Evolutionary conservation across 2,329 filamentous ascomycete species (phyloP).

Genomic region (Paradendryphiella salina): DNA sequence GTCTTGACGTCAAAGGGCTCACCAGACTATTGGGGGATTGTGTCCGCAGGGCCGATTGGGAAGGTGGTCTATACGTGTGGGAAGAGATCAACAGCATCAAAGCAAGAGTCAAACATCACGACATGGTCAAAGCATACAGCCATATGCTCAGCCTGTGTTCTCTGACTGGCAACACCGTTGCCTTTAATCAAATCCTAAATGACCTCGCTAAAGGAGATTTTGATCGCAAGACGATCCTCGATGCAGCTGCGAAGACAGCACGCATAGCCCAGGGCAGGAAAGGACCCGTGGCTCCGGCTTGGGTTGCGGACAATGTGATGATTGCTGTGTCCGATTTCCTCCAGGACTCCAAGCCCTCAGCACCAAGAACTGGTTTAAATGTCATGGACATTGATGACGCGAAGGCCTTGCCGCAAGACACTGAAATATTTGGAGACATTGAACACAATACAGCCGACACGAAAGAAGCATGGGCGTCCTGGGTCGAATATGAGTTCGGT

Average conservation of each 20-base stretch:
- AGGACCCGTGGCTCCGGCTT: conserved; percentile 29
- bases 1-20: conserved; percentile 48
- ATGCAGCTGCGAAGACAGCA: conserved; percentile 20
- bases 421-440: neutral
- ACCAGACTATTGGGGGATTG: conserved; percentile 49
- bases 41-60: conserved; percentile 44
- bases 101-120: conserved; percentile 18
- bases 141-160: conserved; percentile 42
- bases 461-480: conserved; percentile 31
- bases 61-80: conserved; percentile 48
- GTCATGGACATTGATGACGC: conserved; percentile 10
- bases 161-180: conserved; percentile 35
- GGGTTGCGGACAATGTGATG: conserved; percentile 41
- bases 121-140: conserved; percentile 37
- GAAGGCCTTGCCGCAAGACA: conserved; percentile 6
- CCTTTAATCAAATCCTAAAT: conserved; percentile 39
- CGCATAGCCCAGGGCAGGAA: conserved; percentile 20
- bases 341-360: conserved; percentile 14
- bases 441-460: neutral
- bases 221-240: conserved; percentile 33
- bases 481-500: conserved; percentile 37
- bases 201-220: conserved; percentile 32
- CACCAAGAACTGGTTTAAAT: neutral
- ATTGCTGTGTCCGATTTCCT: conserved; percentile 37
- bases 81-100: conserved; percentile 47